Evolutionary conservation across 192 early-diverging fungal species (phyloP).

Genomic region (Podila clonocystis): DNA sequence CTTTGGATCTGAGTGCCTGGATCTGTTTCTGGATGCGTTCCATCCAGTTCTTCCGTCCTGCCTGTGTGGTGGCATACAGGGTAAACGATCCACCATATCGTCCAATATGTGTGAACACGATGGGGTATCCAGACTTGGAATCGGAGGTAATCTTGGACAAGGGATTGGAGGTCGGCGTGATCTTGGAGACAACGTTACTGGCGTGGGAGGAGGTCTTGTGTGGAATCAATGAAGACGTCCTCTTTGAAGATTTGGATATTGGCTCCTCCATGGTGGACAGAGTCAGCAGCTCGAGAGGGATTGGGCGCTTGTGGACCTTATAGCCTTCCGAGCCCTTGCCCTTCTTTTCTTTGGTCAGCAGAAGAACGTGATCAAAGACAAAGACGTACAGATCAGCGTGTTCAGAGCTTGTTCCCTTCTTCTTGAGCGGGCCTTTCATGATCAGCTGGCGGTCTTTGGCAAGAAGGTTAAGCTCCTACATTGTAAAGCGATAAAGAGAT

Average conservation of each 20-base stretch:
- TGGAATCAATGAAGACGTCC: slow-evolving; percentile 49
- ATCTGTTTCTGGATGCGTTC: slow-evolving; percentile 80
- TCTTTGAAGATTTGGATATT: slow-evolving; percentile 12
- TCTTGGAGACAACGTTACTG: slow-evolving; percentile 38
- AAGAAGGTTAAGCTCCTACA: slow-evolving; percentile 77
- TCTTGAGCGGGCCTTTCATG: slow-evolving; percentile 83
- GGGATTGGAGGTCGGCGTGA: slow-evolving; percentile 28
- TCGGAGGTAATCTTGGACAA: slow-evolving; percentile 51
- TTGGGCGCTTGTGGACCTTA: slow-evolving; percentile 78
- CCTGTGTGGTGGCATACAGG: slow-evolving; percentile 78
- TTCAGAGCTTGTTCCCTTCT: slow-evolving; percentile 65
- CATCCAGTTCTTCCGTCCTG: slow-evolving; percentile 85
- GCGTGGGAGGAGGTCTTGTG: slow-evolving; percentile 27
- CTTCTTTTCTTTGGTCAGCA: slow-evolving; percentile 77
- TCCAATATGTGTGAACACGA: slow-evolving; percentile 81
- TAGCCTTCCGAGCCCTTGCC: slow-evolving; percentile 67
- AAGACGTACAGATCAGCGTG: slow-evolving; percentile 79
- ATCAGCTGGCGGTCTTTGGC: slow-evolving; percentile 77
- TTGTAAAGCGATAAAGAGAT: neutral
- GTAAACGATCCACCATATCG: slow-evolving; percentile 74
- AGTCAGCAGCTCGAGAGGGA: slow-evolving; percentile 81
- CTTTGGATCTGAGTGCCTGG: slow-evolving; percentile 50
- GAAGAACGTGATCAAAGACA: slow-evolving; percentile 89
- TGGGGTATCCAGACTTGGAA: slow-evolving; percentile 73
- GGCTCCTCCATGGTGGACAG: slow-evolving; percentile 66